Evolutionary conservation across 2,329 filamentous ascomycete species (phyloP), one percentile per base, ranked within the genome.

Genomic region (Aspergillus novofumigatus): DNA sequence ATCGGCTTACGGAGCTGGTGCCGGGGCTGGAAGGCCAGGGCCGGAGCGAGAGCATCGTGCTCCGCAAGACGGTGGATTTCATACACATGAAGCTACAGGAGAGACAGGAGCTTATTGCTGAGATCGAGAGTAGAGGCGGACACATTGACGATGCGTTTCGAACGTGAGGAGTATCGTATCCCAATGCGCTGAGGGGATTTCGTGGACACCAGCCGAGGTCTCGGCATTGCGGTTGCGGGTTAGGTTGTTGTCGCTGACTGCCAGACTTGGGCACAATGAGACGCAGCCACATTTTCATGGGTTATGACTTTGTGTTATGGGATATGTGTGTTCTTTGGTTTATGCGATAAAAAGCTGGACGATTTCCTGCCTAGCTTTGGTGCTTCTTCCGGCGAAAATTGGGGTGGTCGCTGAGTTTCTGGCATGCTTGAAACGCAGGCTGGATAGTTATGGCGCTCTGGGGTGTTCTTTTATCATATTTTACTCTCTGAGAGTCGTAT

Each of bases 1-100:
- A 96, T 72, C 83, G 86, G 35, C 82, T 96, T 26, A 90, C 90
- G 17, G 84, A 87, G 53, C 81, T 95, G 32, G 90, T 96, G 1
- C 92, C 92, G 0, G 91, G 90, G 0, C 81, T 95, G 53, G 84
- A 90, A 66, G 92, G 92, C 0, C 89, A 92, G 68, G 92, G 89
- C 1, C 86, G 91, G 49, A 94, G 90, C 62, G 92, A 96, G 72
- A 90, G 90, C 28, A 80, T 91, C 20, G 91, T 96, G n/a, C 80
- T 96, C 23, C 85, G 86, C 61, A 83, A 83, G 62, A 89, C 87
- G 0, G 83, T 89, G 29, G 85, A 87, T 14, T 88, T 81, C 60
- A 86, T 90, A 68, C 79, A 79, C 45, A 75, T 85, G 59, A 79
- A 87, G 68, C 73, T 90, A 8, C 76, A 80, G 50, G 81, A 84